Evolutionary conservation across 352 stramenopile species (phyloP), one percentile per base, ranked within the genome.

Genomic region (Phytophthora capsici): DNA sequence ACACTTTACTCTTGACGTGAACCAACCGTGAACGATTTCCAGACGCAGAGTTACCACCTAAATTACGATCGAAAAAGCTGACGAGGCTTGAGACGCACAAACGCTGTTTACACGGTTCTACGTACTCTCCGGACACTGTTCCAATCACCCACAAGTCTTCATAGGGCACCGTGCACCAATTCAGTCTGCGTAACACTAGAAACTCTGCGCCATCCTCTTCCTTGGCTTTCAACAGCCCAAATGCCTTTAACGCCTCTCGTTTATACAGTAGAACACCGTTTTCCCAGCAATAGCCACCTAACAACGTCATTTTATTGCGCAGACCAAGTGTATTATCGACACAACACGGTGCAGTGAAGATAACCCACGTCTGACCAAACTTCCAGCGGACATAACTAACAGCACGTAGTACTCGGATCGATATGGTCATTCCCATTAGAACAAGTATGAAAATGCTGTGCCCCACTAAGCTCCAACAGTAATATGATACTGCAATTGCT

Each of bases 371-470:
- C 5, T 46, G 36, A 10, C 37, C 50, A 59, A 63, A 38, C 16
- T 40, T 54, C 45, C 43, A 59, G 26, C 28, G 54, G 4, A 56
- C 34, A 45, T 43, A 61, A 12, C 26, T 56, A 22, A 60, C 13
- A 3, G 66, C 50, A 22, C 55, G 52, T 14, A 67, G 4, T 4
- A 46, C 19, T 45, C 62, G 30, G 12, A 71, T 46, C 6, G 25
- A 50, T 26, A 67, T 46, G 22, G 68, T 26, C n/a, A 71, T 32
- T 5, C 20, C 66, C 10, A 63, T 55, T 10, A 63, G 37, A 19
- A 34, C 23, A 23, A 75, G 10, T 12, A 68, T 46, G 47, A 68
- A 58, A 44, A 59, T 20, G 14, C 57, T 52, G 30, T 71, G 62
- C 6, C 59, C 41, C 2, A 62, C 49, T 23, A 66, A 51, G 17